phyloP scores from a whole-genome alignment of 2,329 filamentous ascomycete species.

The Colletotrichum aenigma region DNA sequence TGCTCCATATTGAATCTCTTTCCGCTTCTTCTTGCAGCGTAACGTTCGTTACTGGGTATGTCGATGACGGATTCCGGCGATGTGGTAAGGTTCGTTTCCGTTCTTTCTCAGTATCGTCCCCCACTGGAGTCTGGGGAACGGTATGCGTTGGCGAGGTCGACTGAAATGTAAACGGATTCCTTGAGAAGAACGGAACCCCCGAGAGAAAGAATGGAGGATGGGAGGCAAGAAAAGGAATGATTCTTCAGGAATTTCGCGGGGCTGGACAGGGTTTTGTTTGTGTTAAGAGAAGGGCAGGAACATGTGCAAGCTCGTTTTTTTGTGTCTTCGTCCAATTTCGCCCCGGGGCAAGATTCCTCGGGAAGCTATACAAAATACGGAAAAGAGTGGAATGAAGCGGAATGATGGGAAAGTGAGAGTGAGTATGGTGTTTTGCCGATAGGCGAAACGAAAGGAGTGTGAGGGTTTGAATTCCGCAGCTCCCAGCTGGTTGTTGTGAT shows the following conservation, averaged over 20 bases:
- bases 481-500: not conserved
- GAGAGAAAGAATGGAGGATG: conserved; percentile 20
- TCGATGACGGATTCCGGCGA: not conserved
- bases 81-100: not conserved
- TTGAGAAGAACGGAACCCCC: conserved; percentile 16
- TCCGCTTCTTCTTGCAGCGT: not conserved
- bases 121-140: not conserved
- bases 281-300: not conserved
- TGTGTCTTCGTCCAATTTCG: not conserved
- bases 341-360: not conserved
- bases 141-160: not conserved
- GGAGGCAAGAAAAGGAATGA: conserved; percentile 22
- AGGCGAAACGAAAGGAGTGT: not conserved
- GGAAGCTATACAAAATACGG: not conserved
- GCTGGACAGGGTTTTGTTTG: conserved; percentile 18
- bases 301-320: not conserved
- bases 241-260: conserved; percentile 21
- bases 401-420: conserved; percentile 16
- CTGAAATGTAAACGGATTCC: conserved; percentile 22
- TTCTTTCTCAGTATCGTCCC: not conserved
- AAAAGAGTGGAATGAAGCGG: conserved; percentile 12
- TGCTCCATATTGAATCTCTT: conserved; percentile 25
- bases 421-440: conserved; percentile 1
- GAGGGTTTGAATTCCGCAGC: not conserved
- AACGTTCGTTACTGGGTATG: conserved; percentile 1